Evolutionary conservation across 805 yeast species (phyloP).

Genomic region (Wickerhamiella cacticola): DNA sequence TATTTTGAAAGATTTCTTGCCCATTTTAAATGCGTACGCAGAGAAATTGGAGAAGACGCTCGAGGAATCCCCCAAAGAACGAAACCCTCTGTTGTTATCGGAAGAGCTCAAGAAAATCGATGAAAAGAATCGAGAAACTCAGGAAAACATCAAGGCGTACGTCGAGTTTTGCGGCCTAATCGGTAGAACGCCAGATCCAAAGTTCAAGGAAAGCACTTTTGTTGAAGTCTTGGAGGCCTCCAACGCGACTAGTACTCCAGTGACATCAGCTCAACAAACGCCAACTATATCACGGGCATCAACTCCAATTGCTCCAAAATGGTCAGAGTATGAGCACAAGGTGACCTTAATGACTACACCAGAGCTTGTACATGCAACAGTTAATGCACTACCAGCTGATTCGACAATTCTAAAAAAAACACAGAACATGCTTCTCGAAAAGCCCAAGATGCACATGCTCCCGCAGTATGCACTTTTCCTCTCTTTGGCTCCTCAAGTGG

Average conservation of each 20-base stretch:
- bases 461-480: conserved; percentile 1
- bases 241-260: neutral
- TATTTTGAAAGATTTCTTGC: neutral
- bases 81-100: neutral
- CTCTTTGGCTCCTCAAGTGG: neutral
- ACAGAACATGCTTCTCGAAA: neutral
- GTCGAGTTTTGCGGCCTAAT: neutral
- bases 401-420: neutral
- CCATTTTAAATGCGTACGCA: neutral
- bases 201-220: neutral
- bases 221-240: neutral
- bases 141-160: neutral
- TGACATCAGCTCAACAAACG: neutral
- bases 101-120: conserved; percentile 3
- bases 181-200: neutral
- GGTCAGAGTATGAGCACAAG: conserved; percentile 8
- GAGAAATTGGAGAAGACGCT: neutral
- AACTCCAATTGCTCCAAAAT: conserved; percentile 1
- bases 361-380: neutral
- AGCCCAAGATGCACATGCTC: conserved; percentile 8
- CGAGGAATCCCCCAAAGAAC: neutral
- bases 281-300: neutral
- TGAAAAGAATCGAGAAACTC: neutral
- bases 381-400: neutral
- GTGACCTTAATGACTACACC: conserved; percentile 1